Conservation (phyloP, 108 stramenopile species). For the Bacterosira constricta region DNA sequence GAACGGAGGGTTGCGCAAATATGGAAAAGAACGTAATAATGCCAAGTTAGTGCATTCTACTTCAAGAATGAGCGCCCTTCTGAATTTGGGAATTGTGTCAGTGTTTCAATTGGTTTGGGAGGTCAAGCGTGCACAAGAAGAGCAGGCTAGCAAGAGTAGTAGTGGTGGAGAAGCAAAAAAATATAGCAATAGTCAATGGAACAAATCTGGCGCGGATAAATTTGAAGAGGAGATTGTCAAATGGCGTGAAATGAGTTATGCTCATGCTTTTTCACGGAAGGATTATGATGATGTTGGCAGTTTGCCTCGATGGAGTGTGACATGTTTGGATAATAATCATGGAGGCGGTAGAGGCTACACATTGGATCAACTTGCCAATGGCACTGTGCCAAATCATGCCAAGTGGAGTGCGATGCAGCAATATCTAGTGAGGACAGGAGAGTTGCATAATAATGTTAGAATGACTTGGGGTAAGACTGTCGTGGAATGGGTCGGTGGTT, state of each 20-base stretch:
- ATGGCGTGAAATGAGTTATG: slow-evolving; percentile 72
- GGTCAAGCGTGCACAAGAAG: slow-evolving; percentile 29
- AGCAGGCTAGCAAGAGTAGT: neutral
- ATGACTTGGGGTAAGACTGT: slow-evolving; percentile 86
- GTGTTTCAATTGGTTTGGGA: slow-evolving; percentile 63
- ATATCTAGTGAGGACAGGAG: slow-evolving; percentile 67
- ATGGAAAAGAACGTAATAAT: slow-evolving; percentile 60
- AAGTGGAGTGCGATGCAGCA: slow-evolving; percentile 78
- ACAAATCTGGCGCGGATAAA: slow-evolving; percentile 56
- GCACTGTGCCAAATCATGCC: slow-evolving; percentile 37
- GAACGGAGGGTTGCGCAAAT: slow-evolving; percentile 40
- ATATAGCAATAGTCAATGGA: too few species aligned
- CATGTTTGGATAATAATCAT: slow-evolving; percentile 16
- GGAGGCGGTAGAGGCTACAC: neutral
- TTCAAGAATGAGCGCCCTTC: slow-evolving; percentile 67
- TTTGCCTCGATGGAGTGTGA: slow-evolving; percentile 53
- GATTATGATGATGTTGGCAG: slow-evolving; percentile 36
- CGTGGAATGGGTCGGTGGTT: slow-evolving; percentile 53
- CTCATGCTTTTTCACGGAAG: slow-evolving; percentile 51
- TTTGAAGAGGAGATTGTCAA: slow-evolving; percentile 74
- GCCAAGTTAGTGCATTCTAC: slow-evolving; percentile 53
- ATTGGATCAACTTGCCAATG: slow-evolving; percentile 13
- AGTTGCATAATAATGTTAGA: slow-evolving; percentile 83
- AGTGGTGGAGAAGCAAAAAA: neutral
- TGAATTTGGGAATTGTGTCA: slow-evolving; percentile 70